These are phyloP conservation scores for Millerago galiae DNA, from an alignment of 805 yeast genomes.

Conservation along the genomic window DNA sequence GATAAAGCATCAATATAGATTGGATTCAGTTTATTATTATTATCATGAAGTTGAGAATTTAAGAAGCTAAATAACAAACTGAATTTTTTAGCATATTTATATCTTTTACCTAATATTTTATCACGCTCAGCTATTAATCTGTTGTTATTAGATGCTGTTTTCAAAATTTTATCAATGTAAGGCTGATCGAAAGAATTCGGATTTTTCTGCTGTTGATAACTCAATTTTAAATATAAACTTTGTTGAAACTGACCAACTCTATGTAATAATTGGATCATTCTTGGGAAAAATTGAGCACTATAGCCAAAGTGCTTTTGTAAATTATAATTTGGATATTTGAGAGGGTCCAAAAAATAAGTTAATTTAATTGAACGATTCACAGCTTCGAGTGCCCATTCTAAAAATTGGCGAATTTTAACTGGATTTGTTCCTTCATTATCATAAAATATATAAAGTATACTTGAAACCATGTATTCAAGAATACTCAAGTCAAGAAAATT, in stretches of 20 bases:
- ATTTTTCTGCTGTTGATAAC: not conserved
- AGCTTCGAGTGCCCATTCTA: not conserved
- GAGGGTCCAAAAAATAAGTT: slow-evolving; percentile 1
- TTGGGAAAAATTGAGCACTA: not conserved
- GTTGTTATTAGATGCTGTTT: not conserved
- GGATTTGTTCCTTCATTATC: not conserved
- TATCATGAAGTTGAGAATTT: not conserved
- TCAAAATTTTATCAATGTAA: not conserved
- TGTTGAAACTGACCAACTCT: not conserved
- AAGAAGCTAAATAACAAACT: not conserved
- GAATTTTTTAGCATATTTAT: not conserved
- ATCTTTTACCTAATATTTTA: not conserved
- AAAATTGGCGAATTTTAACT: not conserved
- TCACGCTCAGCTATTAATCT: not conserved
- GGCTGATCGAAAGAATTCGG: not conserved
- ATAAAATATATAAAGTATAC: not conserved
- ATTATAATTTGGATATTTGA: not conserved
- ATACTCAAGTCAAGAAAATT: not conserved
- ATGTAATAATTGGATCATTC: slow-evolving; percentile 1
- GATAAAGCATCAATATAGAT: not conserved
- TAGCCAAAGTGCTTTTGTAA: slow-evolving; percentile 1
- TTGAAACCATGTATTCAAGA: not conserved
- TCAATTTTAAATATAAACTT: not conserved
- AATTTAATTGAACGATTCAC: not conserved
- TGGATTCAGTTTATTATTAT: not conserved